Conservation (phyloP, 305 asterid species). For the Ajuga reptans region DNA sequence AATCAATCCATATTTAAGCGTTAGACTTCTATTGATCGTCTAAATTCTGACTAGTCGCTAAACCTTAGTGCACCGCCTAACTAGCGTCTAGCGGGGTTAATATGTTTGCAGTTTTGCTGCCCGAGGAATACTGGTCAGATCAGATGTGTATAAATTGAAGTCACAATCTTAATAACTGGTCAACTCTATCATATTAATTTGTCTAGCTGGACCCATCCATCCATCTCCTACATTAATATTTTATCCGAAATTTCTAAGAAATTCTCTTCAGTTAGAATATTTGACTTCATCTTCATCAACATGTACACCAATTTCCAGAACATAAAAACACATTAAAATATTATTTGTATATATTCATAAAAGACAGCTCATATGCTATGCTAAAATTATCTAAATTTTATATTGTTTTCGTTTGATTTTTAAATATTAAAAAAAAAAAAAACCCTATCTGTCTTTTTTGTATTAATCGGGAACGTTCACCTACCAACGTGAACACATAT, state of each 20-base stretch:
- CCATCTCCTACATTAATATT: not conserved
- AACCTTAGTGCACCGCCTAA: no score
- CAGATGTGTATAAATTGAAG: not conserved
- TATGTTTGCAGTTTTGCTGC: not conserved
- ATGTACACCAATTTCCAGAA: not conserved
- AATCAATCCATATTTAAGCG: no score
- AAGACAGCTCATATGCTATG: not conserved
- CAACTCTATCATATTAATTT: not conserved
- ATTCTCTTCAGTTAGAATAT: not conserved
- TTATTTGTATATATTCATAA: not conserved
- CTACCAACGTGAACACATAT: no score
- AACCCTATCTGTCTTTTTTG: no score
- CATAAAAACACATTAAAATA: not conserved
- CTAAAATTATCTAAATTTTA: no score
- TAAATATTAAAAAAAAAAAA: no score
- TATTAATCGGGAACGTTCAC: no score
- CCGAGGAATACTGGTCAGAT: not conserved
- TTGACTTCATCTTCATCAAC: slow-evolving; percentile 1
- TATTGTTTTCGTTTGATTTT: no score
- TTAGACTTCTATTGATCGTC: no score
- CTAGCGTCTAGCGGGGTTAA: no score
- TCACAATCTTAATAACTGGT: not conserved
- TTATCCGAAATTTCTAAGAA: not conserved
- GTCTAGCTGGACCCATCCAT: not conserved
- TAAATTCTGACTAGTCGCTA: no score